Percentiles rank a stretch among this genome's conserved stretches.
Conservation (phyloP, 106 monocot species). For the Dactylorhiza incarnata region DNA sequence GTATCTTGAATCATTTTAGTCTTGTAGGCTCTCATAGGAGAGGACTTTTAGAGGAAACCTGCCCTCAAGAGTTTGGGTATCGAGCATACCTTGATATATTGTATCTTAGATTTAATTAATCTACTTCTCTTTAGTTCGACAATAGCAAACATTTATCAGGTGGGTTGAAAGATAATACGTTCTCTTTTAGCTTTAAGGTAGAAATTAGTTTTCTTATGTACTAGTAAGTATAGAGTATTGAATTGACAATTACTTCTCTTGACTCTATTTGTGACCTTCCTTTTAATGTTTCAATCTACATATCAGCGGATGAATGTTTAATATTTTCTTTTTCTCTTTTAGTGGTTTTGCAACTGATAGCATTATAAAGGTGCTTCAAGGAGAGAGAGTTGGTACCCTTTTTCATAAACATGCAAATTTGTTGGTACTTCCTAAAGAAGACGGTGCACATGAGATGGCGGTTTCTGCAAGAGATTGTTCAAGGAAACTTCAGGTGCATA, state of each 20-base stretch:
- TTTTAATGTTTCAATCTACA: background rate
- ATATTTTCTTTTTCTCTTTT: constrained; percentile 13
- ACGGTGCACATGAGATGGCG: constrained; percentile 76
- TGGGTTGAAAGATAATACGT: too few relatives aligned
- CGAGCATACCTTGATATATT: too few relatives aligned
- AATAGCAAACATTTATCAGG: too few relatives aligned
- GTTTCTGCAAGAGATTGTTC: constrained; percentile 93
- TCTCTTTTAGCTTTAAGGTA: background rate
- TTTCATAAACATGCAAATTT: constrained; percentile 74
- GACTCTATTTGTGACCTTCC: background rate
- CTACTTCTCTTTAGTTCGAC: too few relatives aligned
- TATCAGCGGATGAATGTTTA: background rate
- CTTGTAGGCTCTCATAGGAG: too few relatives aligned
- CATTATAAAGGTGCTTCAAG: constrained; percentile 71
- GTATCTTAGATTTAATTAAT: too few relatives aligned
- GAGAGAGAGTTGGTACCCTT: constrained; percentile 82
- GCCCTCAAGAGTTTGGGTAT: too few relatives aligned
- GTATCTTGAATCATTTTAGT: too few relatives aligned
- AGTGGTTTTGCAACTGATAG: constrained; percentile 80
- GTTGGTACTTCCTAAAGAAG: constrained; percentile 51
- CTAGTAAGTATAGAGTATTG: background rate
- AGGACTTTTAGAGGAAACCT: too few relatives aligned
- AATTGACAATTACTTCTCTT: background rate
- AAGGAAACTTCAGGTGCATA: constrained; percentile 73
- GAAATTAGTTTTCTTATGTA: background rate